Conservation (phyloP, 345 rosid species). For the Dipteronia dyeriana region DNA sequence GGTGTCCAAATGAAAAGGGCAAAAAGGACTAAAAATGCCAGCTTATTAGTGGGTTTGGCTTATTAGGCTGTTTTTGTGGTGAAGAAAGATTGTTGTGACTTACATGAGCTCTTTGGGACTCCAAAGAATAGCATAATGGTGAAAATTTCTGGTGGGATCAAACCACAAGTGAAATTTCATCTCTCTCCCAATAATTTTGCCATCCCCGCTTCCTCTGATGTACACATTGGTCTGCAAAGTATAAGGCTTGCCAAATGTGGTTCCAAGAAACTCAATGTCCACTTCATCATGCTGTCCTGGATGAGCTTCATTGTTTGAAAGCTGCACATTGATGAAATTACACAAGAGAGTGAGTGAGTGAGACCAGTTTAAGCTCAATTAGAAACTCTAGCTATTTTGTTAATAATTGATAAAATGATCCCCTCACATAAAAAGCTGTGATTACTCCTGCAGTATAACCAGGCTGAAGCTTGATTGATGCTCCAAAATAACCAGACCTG, state of each 20-base stretch:
- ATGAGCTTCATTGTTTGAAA: constrained; percentile 86
- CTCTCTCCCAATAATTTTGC: constrained; percentile 85
- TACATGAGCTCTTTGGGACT: constrained; percentile 92
- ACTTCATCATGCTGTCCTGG: constrained; percentile 94
- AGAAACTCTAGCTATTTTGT: not conserved
- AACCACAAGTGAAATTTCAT: constrained; percentile 94
- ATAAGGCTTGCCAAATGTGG: constrained; percentile 90
- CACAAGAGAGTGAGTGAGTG: not conserved
- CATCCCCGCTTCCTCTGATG: constrained; percentile 95
- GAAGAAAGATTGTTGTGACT: constrained; percentile 27
- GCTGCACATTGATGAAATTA: constrained; percentile 36
- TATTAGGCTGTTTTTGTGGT: no score
- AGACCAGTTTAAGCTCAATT: not conserved
- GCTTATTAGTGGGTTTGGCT: no score
- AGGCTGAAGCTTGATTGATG: constrained; percentile 80
- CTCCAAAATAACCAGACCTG: constrained; percentile 91
- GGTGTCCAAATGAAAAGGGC: no score
- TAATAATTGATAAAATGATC: no score
- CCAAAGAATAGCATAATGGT: constrained; percentile 92
- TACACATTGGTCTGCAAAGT: constrained; percentile 96
- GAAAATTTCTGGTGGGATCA: constrained; percentile 83
- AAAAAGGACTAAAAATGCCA: no score
- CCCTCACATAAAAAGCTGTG: constrained; percentile 85
- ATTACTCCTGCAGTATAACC: constrained; percentile 98
- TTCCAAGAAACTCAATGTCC: constrained; percentile 93